A percentile compares a stretch with the other conserved stretches of the same genome.
These are phyloP conservation scores for Caryopteris hybrid DNA, from an alignment of 305 asterid genomes.

Conservation along the genomic window DNA sequence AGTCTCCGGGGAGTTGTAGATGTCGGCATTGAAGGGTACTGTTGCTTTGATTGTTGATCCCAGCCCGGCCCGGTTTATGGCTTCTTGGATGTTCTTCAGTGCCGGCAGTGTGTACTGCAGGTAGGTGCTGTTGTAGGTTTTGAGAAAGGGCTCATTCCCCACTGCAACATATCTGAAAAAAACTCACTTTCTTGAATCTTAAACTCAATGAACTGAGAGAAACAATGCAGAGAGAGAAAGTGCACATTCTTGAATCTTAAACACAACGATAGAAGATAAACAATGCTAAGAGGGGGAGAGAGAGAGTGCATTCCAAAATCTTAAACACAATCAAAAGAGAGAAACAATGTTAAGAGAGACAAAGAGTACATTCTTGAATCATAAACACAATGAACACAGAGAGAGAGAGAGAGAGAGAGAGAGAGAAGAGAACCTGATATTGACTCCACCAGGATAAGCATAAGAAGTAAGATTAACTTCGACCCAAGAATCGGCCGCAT, in stretches of 20 bases:
- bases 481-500: conserved; percentile 76
- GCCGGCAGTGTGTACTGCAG: conserved; percentile 56
- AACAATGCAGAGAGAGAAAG: too few relatives aligned
- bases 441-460: conserved; percentile 55
- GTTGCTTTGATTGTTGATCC: conserved; percentile 52
- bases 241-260: too few relatives aligned
- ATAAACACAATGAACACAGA: neutral
- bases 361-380: too few relatives aligned
- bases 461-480: conserved; percentile 72
- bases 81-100: conserved; percentile 51
- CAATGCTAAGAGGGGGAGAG: too few relatives aligned
- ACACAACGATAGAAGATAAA: too few relatives aligned
- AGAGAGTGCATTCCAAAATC: too few relatives aligned
- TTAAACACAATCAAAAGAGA: too few relatives aligned
- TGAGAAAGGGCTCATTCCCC: conserved; percentile 72
- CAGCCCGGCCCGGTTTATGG: conserved; percentile 52
- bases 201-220: neutral
- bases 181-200: too few relatives aligned
- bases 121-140: conserved; percentile 47
- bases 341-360: too few relatives aligned
- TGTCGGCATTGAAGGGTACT: conserved; percentile 62
- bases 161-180: conserved; percentile 55
- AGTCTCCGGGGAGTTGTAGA: conserved; percentile 56
- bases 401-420: too few relatives aligned
- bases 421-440: conserved; percentile 53